A percentile compares a stretch with the other conserved stretches of the same genome.
Evolutionary conservation across 2,329 filamentous ascomycete genomes (phyloP).

Genomic region (Ceratocystis destructans): DNA sequence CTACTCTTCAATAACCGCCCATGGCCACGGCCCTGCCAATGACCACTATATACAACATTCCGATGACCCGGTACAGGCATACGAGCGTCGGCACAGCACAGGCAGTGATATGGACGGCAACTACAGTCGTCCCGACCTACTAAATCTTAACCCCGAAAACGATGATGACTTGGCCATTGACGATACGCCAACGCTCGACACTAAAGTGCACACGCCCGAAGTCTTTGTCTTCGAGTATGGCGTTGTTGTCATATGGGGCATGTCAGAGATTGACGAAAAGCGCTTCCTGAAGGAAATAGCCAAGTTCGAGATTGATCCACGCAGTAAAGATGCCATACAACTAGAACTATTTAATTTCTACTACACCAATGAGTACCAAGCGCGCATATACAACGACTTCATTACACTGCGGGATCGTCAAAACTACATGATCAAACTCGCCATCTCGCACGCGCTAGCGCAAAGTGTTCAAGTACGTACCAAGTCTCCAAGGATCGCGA

Average conservation of each 20-base stretch:
- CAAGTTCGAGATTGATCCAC: constrained; percentile 86
- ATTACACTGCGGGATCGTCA: constrained; percentile 87
- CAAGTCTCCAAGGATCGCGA: background rate
- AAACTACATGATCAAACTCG: constrained; percentile 96
- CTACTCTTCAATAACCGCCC: constrained; percentile 54
- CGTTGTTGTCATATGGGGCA: constrained; percentile 96
- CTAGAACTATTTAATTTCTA: constrained; percentile 99
- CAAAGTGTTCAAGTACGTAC: constrained; percentile 77
- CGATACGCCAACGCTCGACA: constrained; percentile 62
- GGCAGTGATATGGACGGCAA: constrained; percentile 39
- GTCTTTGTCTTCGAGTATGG: constrained; percentile 96
- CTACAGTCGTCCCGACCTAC: constrained; percentile 14
- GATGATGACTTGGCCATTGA: constrained; percentile 26
- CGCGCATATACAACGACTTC: constrained; percentile 98
- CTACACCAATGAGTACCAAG: constrained; percentile 95
- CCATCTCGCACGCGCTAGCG: constrained; percentile 87
- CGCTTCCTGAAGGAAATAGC: constrained; percentile 85
- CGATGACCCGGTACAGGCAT: constrained; percentile 30
- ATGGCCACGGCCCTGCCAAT: constrained; percentile 22
- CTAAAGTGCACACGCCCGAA: constrained; percentile 77
- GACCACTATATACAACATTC: constrained; percentile 23
- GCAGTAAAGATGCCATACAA: constrained; percentile 78
- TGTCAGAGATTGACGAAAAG: constrained; percentile 79
- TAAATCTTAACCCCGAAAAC: constrained; percentile 9
- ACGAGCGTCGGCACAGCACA: constrained; percentile 62